Base-by-base conservation (phyloP, 352 stramenopile genomes). In the Phytophthora litchii region DNA sequence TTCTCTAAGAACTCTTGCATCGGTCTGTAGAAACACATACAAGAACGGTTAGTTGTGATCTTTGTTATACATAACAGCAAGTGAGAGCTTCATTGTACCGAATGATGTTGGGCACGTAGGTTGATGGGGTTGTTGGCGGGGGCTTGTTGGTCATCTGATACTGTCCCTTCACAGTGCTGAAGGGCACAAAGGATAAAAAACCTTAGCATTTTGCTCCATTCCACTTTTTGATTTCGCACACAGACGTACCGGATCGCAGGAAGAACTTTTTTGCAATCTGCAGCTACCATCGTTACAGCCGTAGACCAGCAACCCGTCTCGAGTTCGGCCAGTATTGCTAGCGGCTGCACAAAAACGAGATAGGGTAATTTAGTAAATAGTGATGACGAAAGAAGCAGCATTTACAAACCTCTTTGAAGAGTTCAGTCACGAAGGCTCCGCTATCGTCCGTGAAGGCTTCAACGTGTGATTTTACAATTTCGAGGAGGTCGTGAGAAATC, bases 111-210 rank as follows among this genome's bases (percentile, higher is more conserved):
- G 78, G 25, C 8, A 94, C 77, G 44, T 94, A 95, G 11, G 80
- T 81, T 31, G 87, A 95, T 2, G 76, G 54, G 5, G 70, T 66
- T 2, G 80, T 90, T 29, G 87, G 87, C 17, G 78, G 57, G 6
- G 85, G 80, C 50, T 94, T 95, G 76, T 93, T 95, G 4, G 87
- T 95, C 81, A 95, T 94, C 54, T 95, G 87, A 48, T 95, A 95
- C 57, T 95, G 87, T 9, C 87, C 87, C 49, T 95, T 95, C 45
- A 95, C 85, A 5, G 85, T 94, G 29, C 76, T 91, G 48, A 29
- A 55, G 19, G 9, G 31, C 32, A 60, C 25, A 53, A 20, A 0
- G 27, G 14, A 16, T 36, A 29, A 42, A 55, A 49, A 31, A 1
- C n/a, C 5, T 66, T 27, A 63, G 67, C 4, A 19, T 19, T 27